Base-by-base conservation (phyloP, 495 filamentous ascomycete species). In the Hypoxylon subgilvum region DNA sequence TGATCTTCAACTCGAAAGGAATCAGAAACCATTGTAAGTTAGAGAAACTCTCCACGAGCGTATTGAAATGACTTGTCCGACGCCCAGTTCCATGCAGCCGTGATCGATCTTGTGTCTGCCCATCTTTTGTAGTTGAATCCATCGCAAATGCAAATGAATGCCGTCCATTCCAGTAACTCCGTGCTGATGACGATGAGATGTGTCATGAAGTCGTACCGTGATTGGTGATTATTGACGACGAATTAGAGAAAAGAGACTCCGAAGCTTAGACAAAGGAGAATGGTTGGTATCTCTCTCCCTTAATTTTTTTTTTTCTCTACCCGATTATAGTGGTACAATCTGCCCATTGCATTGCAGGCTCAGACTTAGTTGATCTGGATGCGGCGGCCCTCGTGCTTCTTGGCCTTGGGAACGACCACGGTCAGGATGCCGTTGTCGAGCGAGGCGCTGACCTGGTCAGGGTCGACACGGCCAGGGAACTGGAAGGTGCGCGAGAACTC, bases 401-500 rank as follows among this genome's bases (percentile, higher is more conserved):
- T 74, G 22, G 84, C 79, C 81, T 96, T 96, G 6, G 92, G 92
- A 13, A 96, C 86, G 4, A 85, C 58, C 21, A 94, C 74, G 38
- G 68, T 84, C 47, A 93, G 73, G 57, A 94, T 82, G 6, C 90
- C 90, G 67, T 93, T 84, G 74, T 86, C 88, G 65, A 93, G 67
- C 43, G 72, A 83, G 9, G 92, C 93, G 58, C 77, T 86, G 49
- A 96, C 91, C 10, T 56, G 70, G 38, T 96, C 88, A 61, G 90
- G 85, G 69, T 96, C 85, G 27, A 96, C 82, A 8, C 82, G 80
- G 6, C 69, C 70, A 0, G 90, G 84, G 80, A 97, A 96, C 47
- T 68, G 82, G 79, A 97, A 96, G 19, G 76, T 78, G 47, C 92
- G 84, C 28, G 83, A 78, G 79, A 96, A 97, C 45, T 88, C 79